Evolutionary conservation across 2,329 filamentous ascomycete genomes (phyloP).

Genomic region (Neofusicoccum cordaticola): DNA sequence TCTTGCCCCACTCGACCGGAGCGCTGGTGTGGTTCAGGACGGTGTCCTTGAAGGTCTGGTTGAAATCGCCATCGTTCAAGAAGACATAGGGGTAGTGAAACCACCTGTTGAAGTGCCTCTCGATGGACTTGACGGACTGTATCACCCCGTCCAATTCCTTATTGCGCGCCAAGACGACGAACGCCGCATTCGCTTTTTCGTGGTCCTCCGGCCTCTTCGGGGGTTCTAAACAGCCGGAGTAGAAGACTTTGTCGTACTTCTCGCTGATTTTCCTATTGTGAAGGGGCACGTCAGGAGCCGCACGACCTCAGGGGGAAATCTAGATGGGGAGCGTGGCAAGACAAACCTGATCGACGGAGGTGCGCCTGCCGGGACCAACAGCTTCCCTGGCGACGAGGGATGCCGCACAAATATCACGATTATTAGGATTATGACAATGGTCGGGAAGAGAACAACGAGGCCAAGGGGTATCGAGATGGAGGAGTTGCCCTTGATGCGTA

Average conservation of each 20-base stretch:
- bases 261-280: constrained; percentile 83
- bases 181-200: constrained; percentile 87
- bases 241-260: constrained; percentile 94
- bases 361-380: constrained; percentile 82
- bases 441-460: constrained; percentile 87
- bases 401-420: constrained; percentile 85
- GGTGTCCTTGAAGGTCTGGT: constrained; percentile 85
- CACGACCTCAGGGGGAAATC: neutral
- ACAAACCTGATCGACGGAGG: constrained; percentile 85
- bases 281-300: neutral
- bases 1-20: constrained; percentile 88
- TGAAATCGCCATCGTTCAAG: constrained; percentile 95
- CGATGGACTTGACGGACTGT: constrained; percentile 95
- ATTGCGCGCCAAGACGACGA: constrained; percentile 92
- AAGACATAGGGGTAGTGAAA: constrained; percentile 99
- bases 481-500: constrained; percentile 88
- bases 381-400: constrained; percentile 75
- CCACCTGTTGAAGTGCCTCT: constrained; percentile 98
- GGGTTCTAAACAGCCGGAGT: constrained; percentile 82
- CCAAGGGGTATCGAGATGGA: constrained; percentile 89
- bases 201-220: constrained; percentile 72
- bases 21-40: constrained; percentile 87
- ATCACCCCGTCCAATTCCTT: constrained; percentile 95
- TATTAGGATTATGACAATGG: constrained; percentile 87
- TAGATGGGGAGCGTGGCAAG: neutral